Conservation (phyloP, 2,329 filamentous ascomycete species). For the Calonectria multiphialidica region DNA sequence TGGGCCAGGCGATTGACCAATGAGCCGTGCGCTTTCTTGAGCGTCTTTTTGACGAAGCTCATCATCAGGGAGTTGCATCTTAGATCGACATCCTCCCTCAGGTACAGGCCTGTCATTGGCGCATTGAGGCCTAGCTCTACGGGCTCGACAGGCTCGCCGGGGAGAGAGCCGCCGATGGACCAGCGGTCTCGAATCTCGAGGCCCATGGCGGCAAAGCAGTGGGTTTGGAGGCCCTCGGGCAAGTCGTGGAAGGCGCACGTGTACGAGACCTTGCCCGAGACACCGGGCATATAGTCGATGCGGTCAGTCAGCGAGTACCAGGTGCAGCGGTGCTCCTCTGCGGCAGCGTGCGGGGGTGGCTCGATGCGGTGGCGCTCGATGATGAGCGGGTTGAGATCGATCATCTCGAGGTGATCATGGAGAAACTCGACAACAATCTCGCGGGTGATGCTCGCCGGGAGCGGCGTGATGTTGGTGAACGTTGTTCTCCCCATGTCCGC, state of each 20-base stretch:
- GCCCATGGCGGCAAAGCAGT: constrained; percentile 85
- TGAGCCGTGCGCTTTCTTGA: constrained; percentile 79
- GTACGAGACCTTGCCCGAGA: constrained; percentile 79
- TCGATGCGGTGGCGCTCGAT: constrained; percentile 77
- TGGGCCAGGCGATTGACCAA: constrained; percentile 73
- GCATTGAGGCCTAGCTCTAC: constrained; percentile 75
- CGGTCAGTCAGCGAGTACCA: constrained; percentile 88
- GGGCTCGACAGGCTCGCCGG: constrained; percentile 75
- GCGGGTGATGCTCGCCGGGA: constrained; percentile 76
- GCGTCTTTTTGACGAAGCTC: constrained; percentile 83
- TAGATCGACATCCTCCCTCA: constrained; percentile 88
- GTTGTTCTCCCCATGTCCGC: constrained; percentile 58
- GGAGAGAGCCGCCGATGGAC: constrained; percentile 78
- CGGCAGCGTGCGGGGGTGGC: constrained; percentile 73
- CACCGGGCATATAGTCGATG: constrained; percentile 79
- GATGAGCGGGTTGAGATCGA: constrained; percentile 88
- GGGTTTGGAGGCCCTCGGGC: constrained; percentile 80
- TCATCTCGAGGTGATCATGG: constrained; percentile 85
- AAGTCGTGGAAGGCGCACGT: constrained; percentile 85
- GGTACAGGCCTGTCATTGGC: constrained; percentile 78
- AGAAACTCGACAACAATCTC: constrained; percentile 81
- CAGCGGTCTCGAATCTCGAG: constrained; percentile 84
- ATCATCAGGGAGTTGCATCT: constrained; percentile 83
- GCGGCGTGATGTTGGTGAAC: constrained; percentile 84
- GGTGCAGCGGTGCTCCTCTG: constrained; percentile 77